Conservation (phyloP, 2,329 filamentous ascomycete genomes). For the Trichoderma breve region DNA sequence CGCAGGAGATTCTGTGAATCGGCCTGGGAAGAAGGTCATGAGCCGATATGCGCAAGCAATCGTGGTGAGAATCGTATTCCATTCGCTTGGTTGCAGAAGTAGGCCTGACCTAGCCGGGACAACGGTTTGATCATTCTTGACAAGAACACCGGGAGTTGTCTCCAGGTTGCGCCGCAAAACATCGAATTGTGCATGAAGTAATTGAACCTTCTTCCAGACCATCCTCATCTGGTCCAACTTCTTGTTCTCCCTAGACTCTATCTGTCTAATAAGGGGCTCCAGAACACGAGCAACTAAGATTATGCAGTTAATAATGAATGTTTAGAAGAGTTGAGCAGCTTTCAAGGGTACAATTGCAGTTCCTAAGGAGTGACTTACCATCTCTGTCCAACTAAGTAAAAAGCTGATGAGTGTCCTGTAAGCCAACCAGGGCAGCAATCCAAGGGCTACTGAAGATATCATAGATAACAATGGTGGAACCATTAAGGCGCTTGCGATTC, state of each 20-base stretch:
- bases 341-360: neutral
- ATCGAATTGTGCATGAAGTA: neutral
- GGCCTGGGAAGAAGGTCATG: neutral
- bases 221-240: neutral
- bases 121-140: neutral
- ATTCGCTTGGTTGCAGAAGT: neutral
- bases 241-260: neutral
- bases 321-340: neutral
- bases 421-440: neutral
- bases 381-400: neutral
- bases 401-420: neutral
- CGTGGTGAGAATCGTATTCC: neutral
- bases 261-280: neutral
- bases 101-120: neutral
- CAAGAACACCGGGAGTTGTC: neutral
- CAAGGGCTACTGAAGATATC: neutral
- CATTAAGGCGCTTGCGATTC: neutral
- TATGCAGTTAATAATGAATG: neutral
- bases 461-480: neutral
- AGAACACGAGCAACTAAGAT: neutral
- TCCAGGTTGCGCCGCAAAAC: neutral
- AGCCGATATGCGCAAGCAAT: neutral
- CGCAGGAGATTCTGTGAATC: neutral
- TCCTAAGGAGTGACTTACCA: neutral
- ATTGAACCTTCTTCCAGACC: neutral